Evolutionary conservation across 305 asterid species (phyloP).

Genomic region (Fraxinus paxiana): DNA sequence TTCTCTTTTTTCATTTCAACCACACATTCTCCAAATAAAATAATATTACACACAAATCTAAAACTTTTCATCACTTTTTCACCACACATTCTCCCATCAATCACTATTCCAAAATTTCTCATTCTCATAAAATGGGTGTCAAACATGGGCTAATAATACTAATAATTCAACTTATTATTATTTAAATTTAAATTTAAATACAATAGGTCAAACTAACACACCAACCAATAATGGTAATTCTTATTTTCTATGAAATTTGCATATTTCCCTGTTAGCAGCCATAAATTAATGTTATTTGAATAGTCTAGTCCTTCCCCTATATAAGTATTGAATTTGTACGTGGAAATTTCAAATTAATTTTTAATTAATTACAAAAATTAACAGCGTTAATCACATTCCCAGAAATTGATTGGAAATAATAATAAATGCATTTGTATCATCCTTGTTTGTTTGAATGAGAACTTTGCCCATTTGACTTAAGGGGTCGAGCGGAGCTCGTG

Average conservation of each 20-base stretch:
- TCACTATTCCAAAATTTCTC: too few species aligned
- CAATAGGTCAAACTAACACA: neutral
- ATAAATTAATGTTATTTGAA: neutral
- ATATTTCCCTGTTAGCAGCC: neutral
- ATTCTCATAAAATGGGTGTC: too few species aligned
- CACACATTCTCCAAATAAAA: too few species aligned
- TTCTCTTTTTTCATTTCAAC: too few species aligned
- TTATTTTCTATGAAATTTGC: neutral
- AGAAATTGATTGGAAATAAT: neutral
- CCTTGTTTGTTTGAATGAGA: neutral
- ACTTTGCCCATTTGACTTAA: neutral
- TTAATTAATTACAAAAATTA: neutral
- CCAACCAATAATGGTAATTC: neutral
- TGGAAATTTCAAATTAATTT: neutral
- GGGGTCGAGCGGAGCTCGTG: neutral
- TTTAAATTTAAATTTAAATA: neutral
- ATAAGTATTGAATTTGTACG: neutral
- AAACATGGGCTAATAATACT: neutral
- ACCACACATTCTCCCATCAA: too few species aligned
- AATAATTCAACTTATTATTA: neutral
- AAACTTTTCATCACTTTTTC: too few species aligned
- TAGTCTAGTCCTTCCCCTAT: neutral
- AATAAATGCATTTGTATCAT: neutral
- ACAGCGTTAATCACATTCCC: neutral
- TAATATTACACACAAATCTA: too few species aligned